Evolutionary conservation across 768 basidiomycete species (phyloP).

Genomic region (Panaeolus papilionaceus): DNA sequence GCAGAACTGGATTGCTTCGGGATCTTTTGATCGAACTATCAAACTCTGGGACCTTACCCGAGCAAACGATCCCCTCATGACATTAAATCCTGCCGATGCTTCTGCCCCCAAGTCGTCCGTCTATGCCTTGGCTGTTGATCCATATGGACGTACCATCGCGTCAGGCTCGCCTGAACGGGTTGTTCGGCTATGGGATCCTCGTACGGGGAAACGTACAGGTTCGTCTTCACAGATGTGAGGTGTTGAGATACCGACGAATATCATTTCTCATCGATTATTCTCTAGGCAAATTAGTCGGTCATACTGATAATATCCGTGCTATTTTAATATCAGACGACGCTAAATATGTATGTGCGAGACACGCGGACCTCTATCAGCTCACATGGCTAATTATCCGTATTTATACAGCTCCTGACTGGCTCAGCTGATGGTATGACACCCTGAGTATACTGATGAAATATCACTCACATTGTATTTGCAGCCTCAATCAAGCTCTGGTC

Average conservation of each 20-base stretch:
- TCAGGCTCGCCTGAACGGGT: constrained; percentile 94
- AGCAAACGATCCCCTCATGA: constrained; percentile 60
- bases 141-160: constrained; percentile 80
- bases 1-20: constrained; percentile 89
- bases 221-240: background rate
- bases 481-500: constrained; percentile 97
- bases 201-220: constrained; percentile 77
- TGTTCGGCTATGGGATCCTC: constrained; percentile 92
- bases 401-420: constrained; percentile 74
- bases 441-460: background rate
- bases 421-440: constrained; percentile 70
- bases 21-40: constrained; percentile 93
- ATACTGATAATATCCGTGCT: constrained; percentile 95
- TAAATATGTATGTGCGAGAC: constrained; percentile 69
- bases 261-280: constrained; percentile 5
- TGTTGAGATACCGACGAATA: background rate
- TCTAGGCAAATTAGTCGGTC: constrained; percentile 86
- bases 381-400: constrained; percentile 18
- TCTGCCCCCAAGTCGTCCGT: constrained; percentile 71
- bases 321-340: constrained; percentile 91
- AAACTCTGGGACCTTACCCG: constrained; percentile 89
- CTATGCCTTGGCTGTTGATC: constrained; percentile 83
- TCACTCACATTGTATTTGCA: constrained; percentile 19
- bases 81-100: constrained; percentile 71
- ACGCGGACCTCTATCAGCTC: constrained; percentile 13